Evolutionary conservation across 2,329 filamentous ascomycete species (phyloP).

Genomic region (Colletotrichum filicis): DNA sequence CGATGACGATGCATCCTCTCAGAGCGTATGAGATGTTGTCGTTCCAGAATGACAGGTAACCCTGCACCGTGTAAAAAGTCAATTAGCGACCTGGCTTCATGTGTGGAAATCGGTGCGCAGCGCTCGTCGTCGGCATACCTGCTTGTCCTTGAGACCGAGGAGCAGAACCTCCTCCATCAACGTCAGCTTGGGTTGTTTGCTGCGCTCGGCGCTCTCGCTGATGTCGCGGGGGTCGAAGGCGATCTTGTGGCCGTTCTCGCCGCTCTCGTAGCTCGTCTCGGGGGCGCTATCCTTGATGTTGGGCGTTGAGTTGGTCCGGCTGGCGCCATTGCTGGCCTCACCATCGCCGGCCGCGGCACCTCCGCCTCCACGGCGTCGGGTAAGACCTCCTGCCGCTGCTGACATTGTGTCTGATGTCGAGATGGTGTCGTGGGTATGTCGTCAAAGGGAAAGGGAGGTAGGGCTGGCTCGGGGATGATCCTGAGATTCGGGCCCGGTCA

Average conservation of each 20-base stretch:
- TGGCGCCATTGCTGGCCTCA: slow-evolving; percentile 60
- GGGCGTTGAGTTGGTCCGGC: slow-evolving; percentile 67
- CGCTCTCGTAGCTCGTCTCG: slow-evolving; percentile 88
- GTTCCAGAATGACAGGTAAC: slow-evolving; percentile 99
- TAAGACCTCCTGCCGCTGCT: slow-evolving; percentile 55
- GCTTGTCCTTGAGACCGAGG: slow-evolving; percentile 97
- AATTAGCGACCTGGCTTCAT: slow-evolving; percentile 14
- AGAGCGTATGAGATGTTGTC: slow-evolving; percentile 99
- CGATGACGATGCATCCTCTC: slow-evolving; percentile 97
- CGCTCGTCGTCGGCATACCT: slow-evolving; percentile 68
- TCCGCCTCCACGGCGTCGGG: slow-evolving; percentile 72
- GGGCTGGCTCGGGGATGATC: slow-evolving; percentile 9
- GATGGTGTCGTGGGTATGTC: slow-evolving; percentile 25
- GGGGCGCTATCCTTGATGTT: slow-evolving; percentile 66
- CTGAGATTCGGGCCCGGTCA: slow-evolving; percentile 17
- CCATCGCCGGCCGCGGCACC: slow-evolving; percentile 72
- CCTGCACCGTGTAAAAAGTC: slow-evolving; percentile 60
- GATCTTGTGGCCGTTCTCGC: slow-evolving; percentile 98
- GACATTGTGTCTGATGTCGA: slow-evolving; percentile 29
- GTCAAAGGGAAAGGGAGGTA: slow-evolving; percentile 22
- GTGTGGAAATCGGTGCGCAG: not conserved
- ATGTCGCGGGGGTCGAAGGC: slow-evolving; percentile 97
- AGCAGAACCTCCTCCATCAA: slow-evolving; percentile 98
- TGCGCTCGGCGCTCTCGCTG: slow-evolving; percentile 94
- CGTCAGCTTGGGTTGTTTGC: slow-evolving; percentile 97